Evolutionary conservation across 768 basidiomycete species (phyloP).

Genomic region (Russula sp.): DNA sequence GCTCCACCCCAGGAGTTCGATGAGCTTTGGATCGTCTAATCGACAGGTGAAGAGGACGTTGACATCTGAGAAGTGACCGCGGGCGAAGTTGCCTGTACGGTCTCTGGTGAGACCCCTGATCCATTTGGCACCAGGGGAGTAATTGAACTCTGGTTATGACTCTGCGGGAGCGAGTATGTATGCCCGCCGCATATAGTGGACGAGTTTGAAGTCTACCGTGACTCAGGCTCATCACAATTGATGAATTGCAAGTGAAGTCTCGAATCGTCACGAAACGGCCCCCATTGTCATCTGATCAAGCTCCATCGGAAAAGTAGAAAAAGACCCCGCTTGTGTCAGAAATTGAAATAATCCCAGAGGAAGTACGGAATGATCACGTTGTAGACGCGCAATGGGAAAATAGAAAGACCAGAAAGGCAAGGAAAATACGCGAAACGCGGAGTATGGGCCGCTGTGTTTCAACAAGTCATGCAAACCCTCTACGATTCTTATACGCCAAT

Average conservation of each 20-base stretch:
- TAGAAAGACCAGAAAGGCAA: no score
- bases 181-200: slow-evolving; percentile 7
- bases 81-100: no score
- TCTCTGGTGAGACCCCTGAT: no score
- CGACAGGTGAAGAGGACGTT: no score
- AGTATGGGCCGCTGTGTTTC: no score
- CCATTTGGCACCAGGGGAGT: slow-evolving; percentile 28
- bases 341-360: background rate
- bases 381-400: slow-evolving; percentile 48
- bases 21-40: slow-evolving; percentile 46
- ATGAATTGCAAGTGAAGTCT: background rate
- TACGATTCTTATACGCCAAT: no score
- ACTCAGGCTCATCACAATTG: no score
- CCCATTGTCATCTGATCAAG: background rate
- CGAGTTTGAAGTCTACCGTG: no score
- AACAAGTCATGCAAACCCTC: no score
- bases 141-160: slow-evolving; percentile 8
- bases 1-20: slow-evolving; percentile 85
- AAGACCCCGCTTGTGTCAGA: background rate
- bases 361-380: background rate
- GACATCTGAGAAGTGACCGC: no score
- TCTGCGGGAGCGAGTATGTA: slow-evolving; percentile 1
- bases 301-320: slow-evolving; percentile 8
- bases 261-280: slow-evolving; percentile 2
- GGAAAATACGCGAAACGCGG: no score